Evolutionary conservation across 2,329 filamentous ascomycete species (phyloP), one percentile per base, ranked within the genome.

Genomic region (Dactylella cylindrospora): DNA sequence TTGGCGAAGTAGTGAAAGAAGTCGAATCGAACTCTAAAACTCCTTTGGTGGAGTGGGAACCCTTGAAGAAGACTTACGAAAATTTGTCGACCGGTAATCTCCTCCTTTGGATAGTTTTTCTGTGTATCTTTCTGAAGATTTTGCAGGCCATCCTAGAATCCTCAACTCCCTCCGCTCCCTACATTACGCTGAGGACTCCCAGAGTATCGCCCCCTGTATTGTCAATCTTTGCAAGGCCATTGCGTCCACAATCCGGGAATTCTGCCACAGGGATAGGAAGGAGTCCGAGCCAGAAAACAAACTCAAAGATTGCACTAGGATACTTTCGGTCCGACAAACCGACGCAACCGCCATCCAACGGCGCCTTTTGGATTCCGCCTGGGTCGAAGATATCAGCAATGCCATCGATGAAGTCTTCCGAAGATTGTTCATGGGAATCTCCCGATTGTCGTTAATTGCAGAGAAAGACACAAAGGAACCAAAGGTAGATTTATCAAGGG

Each of bases 351-450:
- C 23, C 5, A 2, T 47, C 6, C 47, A 43, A 36, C 55, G 47
- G 28, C 29, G 32, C 13, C 41, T 47, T 7, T n/a, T 53, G 8
- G 47, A 61, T 22, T 28, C 55, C 25, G 55, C 35, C 12, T 61
- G 55, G 55, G 47, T 49, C 6, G 7, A 5, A 25, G 45, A 46
- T 17, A 22, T 46, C 8, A 50, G 33, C 17, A 50, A 50, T 28
- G 59, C 50, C 3, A 32, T 64, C 19, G 50, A 64, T 20, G 50
- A 54, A 10, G 43, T 55, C 38, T 64, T 64, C 22, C 59, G 50
- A 7, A 36, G 59, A 20, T 20, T 64, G 1, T 51, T 64, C 49
- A 64, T 55, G 59, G 35, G 15, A 29, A 47, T 61, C 5, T 31
- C 35, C 17, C 51, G 44, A 35, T 17, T 55, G 8, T 44, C 44